phyloP scores from a whole-genome alignment of 441 rosid genomes.

The Metrosideros polymorpha region DNA sequence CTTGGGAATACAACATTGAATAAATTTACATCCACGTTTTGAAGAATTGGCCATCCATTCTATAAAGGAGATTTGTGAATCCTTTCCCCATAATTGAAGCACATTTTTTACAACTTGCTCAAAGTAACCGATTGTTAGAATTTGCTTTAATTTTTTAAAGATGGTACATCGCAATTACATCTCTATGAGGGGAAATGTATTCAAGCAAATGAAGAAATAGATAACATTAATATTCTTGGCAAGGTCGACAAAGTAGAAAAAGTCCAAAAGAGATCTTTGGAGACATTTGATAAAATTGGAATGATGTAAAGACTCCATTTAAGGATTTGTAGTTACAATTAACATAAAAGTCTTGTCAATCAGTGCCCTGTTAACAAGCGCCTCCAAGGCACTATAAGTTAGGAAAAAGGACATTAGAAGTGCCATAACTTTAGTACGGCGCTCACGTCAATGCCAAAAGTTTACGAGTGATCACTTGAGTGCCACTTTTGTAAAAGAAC shows the following conservation, averaged over 20 bases:
- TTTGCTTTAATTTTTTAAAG: background rate
- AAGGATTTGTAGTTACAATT: background rate
- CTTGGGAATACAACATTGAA: too few relatives aligned
- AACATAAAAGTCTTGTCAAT: background rate
- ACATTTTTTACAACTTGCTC: background rate
- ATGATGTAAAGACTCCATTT: background rate
- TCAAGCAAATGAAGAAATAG: background rate
- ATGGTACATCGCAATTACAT: background rate
- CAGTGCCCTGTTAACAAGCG: background rate
- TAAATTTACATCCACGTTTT: background rate
- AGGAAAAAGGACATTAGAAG: background rate
- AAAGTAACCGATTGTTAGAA: background rate
- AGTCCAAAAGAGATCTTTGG: background rate
- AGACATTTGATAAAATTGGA: background rate
- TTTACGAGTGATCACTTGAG: background rate
- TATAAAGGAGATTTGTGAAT: background rate
- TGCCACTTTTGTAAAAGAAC: background rate
- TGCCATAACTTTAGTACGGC: background rate
- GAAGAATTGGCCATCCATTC: background rate
- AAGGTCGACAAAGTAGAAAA: background rate
- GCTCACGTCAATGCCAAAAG: background rate
- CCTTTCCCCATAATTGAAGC: background rate
- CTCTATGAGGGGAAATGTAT: background rate
- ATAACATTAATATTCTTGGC: background rate
- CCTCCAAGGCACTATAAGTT: background rate